Percentiles rank a stretch among this genome's conserved stretches.
Conservation (phyloP, 2,329 filamentous ascomycete genomes). For the Alternaria ventricosa region DNA sequence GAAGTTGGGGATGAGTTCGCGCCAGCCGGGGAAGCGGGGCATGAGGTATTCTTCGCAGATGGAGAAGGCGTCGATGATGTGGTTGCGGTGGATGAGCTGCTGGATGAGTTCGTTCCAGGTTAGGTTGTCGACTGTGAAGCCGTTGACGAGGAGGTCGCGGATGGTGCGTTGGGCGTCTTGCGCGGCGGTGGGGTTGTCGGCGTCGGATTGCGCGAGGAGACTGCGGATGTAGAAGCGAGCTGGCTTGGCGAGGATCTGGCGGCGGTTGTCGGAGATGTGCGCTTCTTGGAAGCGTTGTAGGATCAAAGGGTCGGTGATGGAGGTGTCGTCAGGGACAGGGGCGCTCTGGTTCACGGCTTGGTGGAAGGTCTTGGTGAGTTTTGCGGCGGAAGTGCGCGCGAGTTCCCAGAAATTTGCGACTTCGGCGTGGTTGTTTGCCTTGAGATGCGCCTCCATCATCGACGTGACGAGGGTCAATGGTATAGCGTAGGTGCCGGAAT, state of each 20-base stretch:
- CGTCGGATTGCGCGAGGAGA: slow-evolving; percentile 56
- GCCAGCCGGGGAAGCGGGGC: slow-evolving; percentile 79
- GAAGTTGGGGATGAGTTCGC: slow-evolving; percentile 29
- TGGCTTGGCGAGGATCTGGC: slow-evolving; percentile 57
- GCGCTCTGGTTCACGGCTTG: slow-evolving; percentile 45
- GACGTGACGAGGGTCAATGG: slow-evolving; percentile 55
- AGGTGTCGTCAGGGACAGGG: slow-evolving; percentile 15
- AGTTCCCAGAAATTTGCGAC: slow-evolving; percentile 72
- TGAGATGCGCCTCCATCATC: slow-evolving; percentile 71
- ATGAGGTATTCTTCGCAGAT: slow-evolving; percentile 81
- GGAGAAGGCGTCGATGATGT: slow-evolving; percentile 71
- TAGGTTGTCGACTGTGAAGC: slow-evolving; percentile 75
- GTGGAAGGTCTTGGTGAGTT: slow-evolving; percentile 43
- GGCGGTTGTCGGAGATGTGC: slow-evolving; percentile 45
- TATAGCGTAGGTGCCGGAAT: slow-evolving; percentile 20
- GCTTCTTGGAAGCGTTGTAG: slow-evolving; percentile 25
- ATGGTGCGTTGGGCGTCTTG: slow-evolving; percentile 50
- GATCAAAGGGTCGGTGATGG: slow-evolving; percentile 30
- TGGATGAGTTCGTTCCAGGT: slow-evolving; percentile 85
- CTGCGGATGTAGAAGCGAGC: slow-evolving; percentile 61
- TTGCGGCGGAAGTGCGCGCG: slow-evolving; percentile 61
- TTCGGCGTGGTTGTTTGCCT: slow-evolving; percentile 63
- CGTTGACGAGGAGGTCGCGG: slow-evolving; percentile 64
- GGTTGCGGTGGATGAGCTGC: slow-evolving; percentile 66
- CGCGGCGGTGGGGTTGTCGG: slow-evolving; percentile 26